These are phyloP conservation scores for Talaromyces rugulosus DNA, from an alignment of 2,329 filamentous ascomycete genomes.

Conservation along the genomic window DNA sequence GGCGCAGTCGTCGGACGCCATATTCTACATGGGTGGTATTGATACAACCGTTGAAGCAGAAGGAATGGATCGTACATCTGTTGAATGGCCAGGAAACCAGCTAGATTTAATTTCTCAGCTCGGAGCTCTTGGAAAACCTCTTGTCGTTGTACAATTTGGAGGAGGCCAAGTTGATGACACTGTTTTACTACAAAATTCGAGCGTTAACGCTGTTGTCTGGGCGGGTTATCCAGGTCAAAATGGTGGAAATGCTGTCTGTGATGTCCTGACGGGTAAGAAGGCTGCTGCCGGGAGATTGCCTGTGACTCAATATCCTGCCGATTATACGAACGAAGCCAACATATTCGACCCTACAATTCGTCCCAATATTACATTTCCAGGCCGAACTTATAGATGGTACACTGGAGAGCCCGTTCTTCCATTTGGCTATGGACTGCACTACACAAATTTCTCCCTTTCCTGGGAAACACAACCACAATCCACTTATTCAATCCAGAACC, in stretches of 20 bases:
- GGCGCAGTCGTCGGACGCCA: slow-evolving; percentile 24
- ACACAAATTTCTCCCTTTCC: slow-evolving; percentile 31
- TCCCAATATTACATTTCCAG: slow-evolving; percentile 25
- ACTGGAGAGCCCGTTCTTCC: slow-evolving; percentile 25
- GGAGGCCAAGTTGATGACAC: slow-evolving; percentile 35
- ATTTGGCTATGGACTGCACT: slow-evolving; percentile 38
- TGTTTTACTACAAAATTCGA: slow-evolving; percentile 25
- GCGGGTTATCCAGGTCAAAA: slow-evolving; percentile 37
- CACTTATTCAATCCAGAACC: not conserved
- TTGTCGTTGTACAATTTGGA: slow-evolving; percentile 33
- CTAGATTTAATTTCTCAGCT: slow-evolving; percentile 30
- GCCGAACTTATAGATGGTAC: slow-evolving; percentile 39
- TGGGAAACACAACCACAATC: not conserved
- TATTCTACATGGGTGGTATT: slow-evolving; percentile 30
- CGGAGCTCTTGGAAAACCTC: slow-evolving; percentile 26
- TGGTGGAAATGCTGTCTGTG: slow-evolving; percentile 33
- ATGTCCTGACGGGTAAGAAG: slow-evolving; percentile 32
- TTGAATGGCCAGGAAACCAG: slow-evolving; percentile 32
- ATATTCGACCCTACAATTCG: slow-evolving; percentile 33
- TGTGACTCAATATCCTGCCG: slow-evolving; percentile 30
- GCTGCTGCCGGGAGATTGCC: slow-evolving; percentile 34
- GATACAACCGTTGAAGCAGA: slow-evolving; percentile 32
- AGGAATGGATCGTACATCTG: slow-evolving; percentile 28
- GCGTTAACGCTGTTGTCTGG: slow-evolving; percentile 34
- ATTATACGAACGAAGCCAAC: slow-evolving; percentile 37